phyloP scores from a whole-genome alignment of 805 yeast genomes.

The baker's yeast (Saccharomyces cerevisiae) region DNA sequence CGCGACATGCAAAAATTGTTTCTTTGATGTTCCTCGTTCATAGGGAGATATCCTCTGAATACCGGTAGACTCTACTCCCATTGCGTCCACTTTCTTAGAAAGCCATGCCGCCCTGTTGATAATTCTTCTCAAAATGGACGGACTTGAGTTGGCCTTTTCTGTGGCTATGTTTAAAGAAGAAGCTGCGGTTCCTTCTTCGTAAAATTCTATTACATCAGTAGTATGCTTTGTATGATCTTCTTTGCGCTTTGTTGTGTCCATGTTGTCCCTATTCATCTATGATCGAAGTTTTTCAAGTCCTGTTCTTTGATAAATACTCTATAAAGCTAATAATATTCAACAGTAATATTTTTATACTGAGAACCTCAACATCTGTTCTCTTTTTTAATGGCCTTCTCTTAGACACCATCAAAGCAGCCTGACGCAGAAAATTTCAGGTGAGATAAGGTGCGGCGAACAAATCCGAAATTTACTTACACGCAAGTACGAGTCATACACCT shows the following conservation, averaged over 20 bases:
- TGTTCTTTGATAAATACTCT: neutral
- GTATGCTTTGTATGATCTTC: neutral
- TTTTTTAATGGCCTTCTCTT: neutral
- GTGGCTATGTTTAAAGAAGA: neutral
- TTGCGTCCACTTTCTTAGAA: constrained; percentile 42
- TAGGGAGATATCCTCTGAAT: constrained; percentile 66
- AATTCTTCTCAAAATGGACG: neutral
- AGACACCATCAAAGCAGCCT: neutral
- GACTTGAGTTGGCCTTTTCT: neutral
- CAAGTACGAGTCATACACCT: neutral
- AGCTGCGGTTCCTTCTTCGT: neutral
- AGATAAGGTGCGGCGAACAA: neutral
- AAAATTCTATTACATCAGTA: neutral
- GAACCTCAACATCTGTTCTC: neutral
- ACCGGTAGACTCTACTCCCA: constrained; percentile 71
- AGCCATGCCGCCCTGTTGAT: constrained; percentile 9
- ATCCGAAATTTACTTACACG: neutral
- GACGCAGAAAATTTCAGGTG: neutral
- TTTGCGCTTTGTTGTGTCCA: neutral
- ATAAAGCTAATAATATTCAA: neutral
- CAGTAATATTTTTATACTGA: neutral
- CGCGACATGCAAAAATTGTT: constrained; percentile 39
- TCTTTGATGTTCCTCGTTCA: constrained; percentile 43
- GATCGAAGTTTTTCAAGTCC: neutral
- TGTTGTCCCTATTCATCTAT: neutral